Conservation (phyloP, 192 early-diverging fungal genomes). For the Pilaira anomala region DNA sequence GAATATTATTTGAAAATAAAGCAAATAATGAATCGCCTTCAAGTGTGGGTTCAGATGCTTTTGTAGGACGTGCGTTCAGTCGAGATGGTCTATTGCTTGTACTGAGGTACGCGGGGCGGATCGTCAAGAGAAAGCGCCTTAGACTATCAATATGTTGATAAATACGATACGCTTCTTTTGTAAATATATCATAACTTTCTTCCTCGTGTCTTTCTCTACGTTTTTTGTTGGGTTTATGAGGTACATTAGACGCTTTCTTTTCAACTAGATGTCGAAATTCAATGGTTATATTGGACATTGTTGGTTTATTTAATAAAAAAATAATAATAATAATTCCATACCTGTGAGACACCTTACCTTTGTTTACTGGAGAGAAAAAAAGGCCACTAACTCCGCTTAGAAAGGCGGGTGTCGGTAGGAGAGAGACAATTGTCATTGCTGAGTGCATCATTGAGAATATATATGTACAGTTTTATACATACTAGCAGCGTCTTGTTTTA, state of each 20-base stretch:
- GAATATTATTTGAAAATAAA: conserved; percentile 20
- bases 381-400: too few species aligned
- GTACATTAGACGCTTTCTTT: conserved; percentile 5
- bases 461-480: too few species aligned
- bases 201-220: conserved; percentile 14
- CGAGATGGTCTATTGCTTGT: conserved; percentile 15
- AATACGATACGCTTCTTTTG: conserved; percentile 57
- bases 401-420: too few species aligned
- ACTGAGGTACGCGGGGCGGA: conserved; percentile 53
- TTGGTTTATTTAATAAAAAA: too few species aligned
- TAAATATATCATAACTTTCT: conserved; percentile 40
- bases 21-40: conserved; percentile 15
- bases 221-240: conserved; percentile 3
- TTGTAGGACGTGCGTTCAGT: background rate
- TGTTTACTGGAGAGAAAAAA: too few species aligned
- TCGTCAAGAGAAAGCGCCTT: conserved; percentile 44
- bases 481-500: too few species aligned
- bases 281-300: conserved; percentile 23
- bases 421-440: too few species aligned
- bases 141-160: conserved; percentile 53
- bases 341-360: too few species aligned
- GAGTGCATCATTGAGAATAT: too few species aligned
- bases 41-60: background rate
- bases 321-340: too few species aligned
- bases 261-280: conserved; percentile 23